Base-by-base conservation (phyloP, 2,329 filamentous ascomycete genomes). In the Juglanconis juglandina region DNA sequence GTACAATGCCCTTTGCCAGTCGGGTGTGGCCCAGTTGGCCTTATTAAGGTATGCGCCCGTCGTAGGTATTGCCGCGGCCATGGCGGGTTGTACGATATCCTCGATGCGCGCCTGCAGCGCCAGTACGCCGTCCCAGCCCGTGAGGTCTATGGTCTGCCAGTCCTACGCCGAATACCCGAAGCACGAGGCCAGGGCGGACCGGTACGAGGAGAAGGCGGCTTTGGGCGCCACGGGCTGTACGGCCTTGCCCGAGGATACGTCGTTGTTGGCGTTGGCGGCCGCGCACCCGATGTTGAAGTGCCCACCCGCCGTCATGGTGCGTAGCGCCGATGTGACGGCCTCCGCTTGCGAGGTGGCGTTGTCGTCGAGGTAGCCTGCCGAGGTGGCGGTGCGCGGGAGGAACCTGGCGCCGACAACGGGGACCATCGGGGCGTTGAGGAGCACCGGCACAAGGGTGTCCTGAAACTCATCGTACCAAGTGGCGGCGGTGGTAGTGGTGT, bases 1-100 rank as follows among this genome's bases (percentile, higher is more conserved):
- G 35, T 53, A 67, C 48, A 68, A 67, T 39, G 51, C 61, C 10
- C 60, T 33, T 60, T 66, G 64, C 63, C 61, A 65, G 13, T 47
- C n/a, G 6, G 33, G 32, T 11, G 17, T 33, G 24, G 32, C n/a
- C 52, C 41, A 48, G 24, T 58, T 51, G 14, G 37, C 39, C 48
- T 58, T 32, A 34, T 53, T 60, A 10, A 56, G 39, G 30, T 56
- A 60, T 14, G 46, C 33, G 4, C 46, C 58, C 24, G 35, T 35
- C 37, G 17, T 33, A 24, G 51, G 17, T 39, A 33, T 42, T 32
- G 51, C 51, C 3, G 39, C 51, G 11, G 34, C 50, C 17, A 53
- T 35, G 2, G 50, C 50, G 5, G 50, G 50, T 17, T 39, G 17
- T 3, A 53, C 34, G 35, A 24, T 10, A 11, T 44, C 24, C 17